phyloP scores from a whole-genome alignment of 2,329 filamentous ascomycete species.

The Penicillium olsonii region DNA sequence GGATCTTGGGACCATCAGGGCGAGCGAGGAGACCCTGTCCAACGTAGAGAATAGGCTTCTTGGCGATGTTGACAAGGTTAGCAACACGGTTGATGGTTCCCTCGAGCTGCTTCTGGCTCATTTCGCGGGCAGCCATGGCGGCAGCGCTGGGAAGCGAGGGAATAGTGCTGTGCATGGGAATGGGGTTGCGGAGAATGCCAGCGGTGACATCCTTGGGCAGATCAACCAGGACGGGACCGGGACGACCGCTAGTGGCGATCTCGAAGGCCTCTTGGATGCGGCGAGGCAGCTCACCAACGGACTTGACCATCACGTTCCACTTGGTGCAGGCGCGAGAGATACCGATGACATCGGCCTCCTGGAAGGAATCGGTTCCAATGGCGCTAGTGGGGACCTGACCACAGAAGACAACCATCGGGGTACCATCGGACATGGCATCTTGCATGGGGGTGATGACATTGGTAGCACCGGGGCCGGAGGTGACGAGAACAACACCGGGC shows the following conservation, averaged over 20 bases:
- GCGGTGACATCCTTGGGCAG: conserved; percentile 96
- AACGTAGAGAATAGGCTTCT: conserved; percentile 94
- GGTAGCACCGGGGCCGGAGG: conserved; percentile 92
- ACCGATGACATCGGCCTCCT: conserved; percentile 91
- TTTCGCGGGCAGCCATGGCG: conserved; percentile 74
- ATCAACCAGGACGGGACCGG: conserved; percentile 92
- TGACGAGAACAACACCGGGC: conserved; percentile 94
- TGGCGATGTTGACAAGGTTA: conserved; percentile 78
- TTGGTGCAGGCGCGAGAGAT: conserved; percentile 96
- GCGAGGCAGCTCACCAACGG: conserved; percentile 85
- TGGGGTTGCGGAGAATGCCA: conserved; percentile 76
- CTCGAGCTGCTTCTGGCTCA: conserved; percentile 71
- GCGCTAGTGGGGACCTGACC: conserved; percentile 88
- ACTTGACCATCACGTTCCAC: conserved; percentile 99
- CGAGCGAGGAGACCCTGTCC: conserved; percentile 84
- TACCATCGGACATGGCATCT: conserved; percentile 92
- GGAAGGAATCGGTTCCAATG: conserved; percentile 95
- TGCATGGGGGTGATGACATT: conserved; percentile 97
- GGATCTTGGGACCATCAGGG: conserved; percentile 73
- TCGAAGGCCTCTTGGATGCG: conserved; percentile 98
- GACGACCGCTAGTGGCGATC: conserved; percentile 91
- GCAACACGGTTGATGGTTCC: conserved; percentile 75
- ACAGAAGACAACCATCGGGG: conserved; percentile 91
- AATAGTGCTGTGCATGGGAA: conserved; percentile 72
- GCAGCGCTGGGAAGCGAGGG: conserved; percentile 84